Evolutionary conservation across 148 eudicot species (phyloP), one percentile per base, ranked within the genome.

Genomic region (Drosera capensis): DNA sequence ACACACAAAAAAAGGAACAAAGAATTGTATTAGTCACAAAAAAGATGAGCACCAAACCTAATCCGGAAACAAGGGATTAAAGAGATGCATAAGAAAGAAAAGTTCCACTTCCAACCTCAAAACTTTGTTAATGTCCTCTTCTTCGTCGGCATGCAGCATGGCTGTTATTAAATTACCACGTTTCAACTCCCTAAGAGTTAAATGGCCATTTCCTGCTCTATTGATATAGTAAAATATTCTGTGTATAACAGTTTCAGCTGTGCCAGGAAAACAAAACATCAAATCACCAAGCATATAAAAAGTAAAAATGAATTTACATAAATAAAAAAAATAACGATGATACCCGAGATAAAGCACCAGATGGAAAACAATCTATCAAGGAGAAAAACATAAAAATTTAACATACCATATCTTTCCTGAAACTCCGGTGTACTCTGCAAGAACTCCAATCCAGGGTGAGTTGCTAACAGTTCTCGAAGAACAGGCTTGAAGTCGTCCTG

Each of bases 241-340:
- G 83, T 83, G 77, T 75, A 88, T 65, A 55, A 88, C 96, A 66
- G 96, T 88, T 60, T 88, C 96, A 68, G 96, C 96, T 87, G 96
- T 59, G 18, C 51, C 47, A 56, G 26, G 25, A 42, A 57, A 56
- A 51, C 1, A 57, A 63, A 61, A 8, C 20, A 41, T 16, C 21
- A 18, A 36, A 24, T 28, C 13, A 41, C 18, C 7, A 17, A 9
- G 1, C 23, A 41, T 20, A 38, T 12, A 19, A 41, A 41, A 6
- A 20, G 9, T 11, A 19, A 35, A n/a, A 26, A 49, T 16, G 23
- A 20, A 24, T 38, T 14, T 34, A 9, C 3, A 36, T 25, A 15
- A 50, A 31, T 21, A 16, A 41, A 19, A 41, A 41, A n/a, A n/a
- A n/a, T n/a, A 19, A 24, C 14, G 11, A 25, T 5, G 13, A 23